Evolutionary conservation across 2,329 filamentous ascomycete genomes (phyloP), one percentile per base, ranked within the genome.

Genomic region (Delphinella strobiligena): DNA sequence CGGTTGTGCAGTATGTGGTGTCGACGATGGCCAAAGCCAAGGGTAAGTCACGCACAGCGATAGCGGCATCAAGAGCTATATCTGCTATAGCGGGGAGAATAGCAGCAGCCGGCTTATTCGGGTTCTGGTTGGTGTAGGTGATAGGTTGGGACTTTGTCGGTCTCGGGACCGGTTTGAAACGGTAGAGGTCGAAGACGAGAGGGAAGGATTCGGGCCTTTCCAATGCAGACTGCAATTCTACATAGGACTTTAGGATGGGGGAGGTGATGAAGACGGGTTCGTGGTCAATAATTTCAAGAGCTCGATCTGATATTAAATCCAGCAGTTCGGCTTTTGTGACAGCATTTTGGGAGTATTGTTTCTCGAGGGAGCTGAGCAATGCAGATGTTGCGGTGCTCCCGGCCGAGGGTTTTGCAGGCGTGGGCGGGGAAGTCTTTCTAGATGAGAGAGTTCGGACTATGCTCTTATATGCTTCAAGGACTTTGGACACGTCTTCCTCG

Each of bases 241-340:
- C 78, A 60, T 95, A 96, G 49, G 74, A 60, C 42, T 73, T 67
- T 30, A 96, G 74, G 24, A 89, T 66, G 19, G 72, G 66, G 7
- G 80, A 75, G 4, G 83, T 82, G 54, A 96, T 82, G 62, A 87
- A 83, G 35, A 95, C 78, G 44, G 80, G 77, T 3, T 81, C 78
- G 50, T 89, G 75, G 35, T 72, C 71, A 43, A 93, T 58, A 40
- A 95, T 72, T 29, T 71, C 66, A 56, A 83, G 82, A n/a, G 81
- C 77, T 11, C 71, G 60, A 16, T 62, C 57, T 10, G 71, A 72
- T 44, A 79, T 61, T 27, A 61, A 56, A 15, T 61, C 59, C 18
- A 65, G 43, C 11, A 60, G 37, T 17, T 50, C 59, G 4, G 61
- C 52, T 40, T 56, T 60, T 14, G 50, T 51, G 31, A 59, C 58